Conservation (phyloP, 208 protist species). For the Wallacemonas rigidus region DNA sequence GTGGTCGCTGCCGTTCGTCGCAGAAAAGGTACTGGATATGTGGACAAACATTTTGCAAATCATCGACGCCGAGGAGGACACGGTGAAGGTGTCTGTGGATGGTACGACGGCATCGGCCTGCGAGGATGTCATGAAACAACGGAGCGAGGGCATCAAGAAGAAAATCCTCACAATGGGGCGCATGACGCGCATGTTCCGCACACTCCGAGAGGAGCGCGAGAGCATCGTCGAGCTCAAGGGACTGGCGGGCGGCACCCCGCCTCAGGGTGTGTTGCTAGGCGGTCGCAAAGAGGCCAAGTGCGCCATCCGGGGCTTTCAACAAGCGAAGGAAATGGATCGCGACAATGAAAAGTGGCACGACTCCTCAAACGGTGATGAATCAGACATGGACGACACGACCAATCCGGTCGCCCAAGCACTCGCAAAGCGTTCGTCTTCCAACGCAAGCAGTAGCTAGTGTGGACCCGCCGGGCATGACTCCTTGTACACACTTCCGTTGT, state of each 20-base stretch:
- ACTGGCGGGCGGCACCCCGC: conserved; percentile 57
- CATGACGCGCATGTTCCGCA: conserved; percentile 59
- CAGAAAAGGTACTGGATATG: conserved; percentile 94
- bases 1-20: conserved; percentile 97
- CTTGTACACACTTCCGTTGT: too few species aligned
- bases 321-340: conserved; percentile 59
- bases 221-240: conserved; percentile 72
- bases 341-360: conserved; percentile 75
- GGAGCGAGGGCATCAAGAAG: conserved; percentile 43
- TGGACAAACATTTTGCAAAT: conserved; percentile 81
- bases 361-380: conserved; percentile 18
- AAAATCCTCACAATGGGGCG: conserved; percentile 70
- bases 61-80: conserved; percentile 63
- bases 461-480: neutral
- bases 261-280: conserved; percentile 58
- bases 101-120: neutral
- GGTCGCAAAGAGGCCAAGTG: conserved; percentile 53
- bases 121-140: conserved; percentile 28
- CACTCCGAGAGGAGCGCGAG: conserved; percentile 53
- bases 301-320: conserved; percentile 62
- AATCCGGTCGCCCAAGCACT: conserved; percentile 15
- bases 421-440: neutral
- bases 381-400: conserved; percentile 10
- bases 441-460: neutral
- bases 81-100: conserved; percentile 11